Evolutionary conservation across 176 grass and related monocot species (phyloP).

Genomic region (Pontederia paniculata): DNA sequence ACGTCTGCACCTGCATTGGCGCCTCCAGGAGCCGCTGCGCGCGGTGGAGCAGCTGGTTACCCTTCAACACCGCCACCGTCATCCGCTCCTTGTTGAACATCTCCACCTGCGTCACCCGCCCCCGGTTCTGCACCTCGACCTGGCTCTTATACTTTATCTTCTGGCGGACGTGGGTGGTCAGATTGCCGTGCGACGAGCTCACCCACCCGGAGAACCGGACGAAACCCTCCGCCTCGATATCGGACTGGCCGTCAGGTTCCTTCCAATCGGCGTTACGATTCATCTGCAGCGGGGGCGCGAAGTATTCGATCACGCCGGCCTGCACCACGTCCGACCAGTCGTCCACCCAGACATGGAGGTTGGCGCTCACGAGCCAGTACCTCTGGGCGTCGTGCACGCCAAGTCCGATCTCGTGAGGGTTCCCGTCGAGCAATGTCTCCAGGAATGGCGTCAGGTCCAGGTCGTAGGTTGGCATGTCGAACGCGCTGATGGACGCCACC

Average conservation of each 20-base stretch:
- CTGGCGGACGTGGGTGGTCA: constrained; percentile 11
- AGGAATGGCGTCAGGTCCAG: constrained; percentile 15
- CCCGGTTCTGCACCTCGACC: constrained; percentile 14
- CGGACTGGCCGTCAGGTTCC: constrained; percentile 1
- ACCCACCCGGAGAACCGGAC: constrained; percentile 14
- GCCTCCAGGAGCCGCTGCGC: not conserved
- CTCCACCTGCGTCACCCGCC: not conserved
- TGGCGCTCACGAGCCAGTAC: constrained; percentile 8
- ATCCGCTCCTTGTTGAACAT: constrained; percentile 1
- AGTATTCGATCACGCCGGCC: constrained; percentile 8
- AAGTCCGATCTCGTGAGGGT: not conserved
- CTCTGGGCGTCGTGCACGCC: constrained; percentile 4
- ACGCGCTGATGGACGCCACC: constrained; percentile 7
- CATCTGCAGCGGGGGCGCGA: constrained; percentile 3
- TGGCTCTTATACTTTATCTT: constrained; percentile 12
- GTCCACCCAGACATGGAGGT: constrained; percentile 11
- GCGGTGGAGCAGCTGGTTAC: not conserved
- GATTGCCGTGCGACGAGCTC: constrained; percentile 11
- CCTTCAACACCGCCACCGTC: constrained; percentile 4
- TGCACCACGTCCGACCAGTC: constrained; percentile 6
- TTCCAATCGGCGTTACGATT: constrained; percentile 15
- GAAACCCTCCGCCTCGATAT: constrained; percentile 1
- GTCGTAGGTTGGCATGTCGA: constrained; percentile 16
- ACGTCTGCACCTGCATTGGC: constrained; percentile 1
- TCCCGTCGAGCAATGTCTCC: not conserved